These are phyloP conservation scores for Agastache rugosa DNA, from an alignment of 257 asterid genomes.

Conservation along the genomic window DNA sequence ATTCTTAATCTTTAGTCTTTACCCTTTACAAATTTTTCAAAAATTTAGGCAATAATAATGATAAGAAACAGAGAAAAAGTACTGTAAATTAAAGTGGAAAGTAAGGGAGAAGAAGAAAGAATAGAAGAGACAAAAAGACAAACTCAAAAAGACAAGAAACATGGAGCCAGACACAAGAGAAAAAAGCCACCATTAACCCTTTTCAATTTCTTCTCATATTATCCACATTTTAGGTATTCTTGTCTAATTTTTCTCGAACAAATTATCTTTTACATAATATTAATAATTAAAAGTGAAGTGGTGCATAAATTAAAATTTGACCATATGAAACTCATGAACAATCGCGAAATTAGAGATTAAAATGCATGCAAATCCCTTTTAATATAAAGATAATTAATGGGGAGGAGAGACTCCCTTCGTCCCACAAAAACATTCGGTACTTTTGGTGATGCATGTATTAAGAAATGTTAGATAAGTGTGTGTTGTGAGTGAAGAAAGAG, in stretches of 20 bases:
- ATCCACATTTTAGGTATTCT: neutral
- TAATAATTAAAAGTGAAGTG: neutral
- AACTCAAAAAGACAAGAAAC: constrained; percentile 36
- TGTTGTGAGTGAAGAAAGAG: too few species aligned
- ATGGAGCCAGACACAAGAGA: constrained; percentile 32
- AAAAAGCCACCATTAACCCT: neutral
- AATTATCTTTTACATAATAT: neutral
- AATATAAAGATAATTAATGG: too few species aligned
- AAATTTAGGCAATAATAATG: constrained; percentile 33
- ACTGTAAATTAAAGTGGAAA: constrained; percentile 9
- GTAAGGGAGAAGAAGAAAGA: constrained; percentile 26
- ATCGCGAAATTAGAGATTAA: neutral
- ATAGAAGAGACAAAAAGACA: constrained; percentile 42
- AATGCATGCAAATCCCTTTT: neutral
- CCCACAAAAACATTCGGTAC: too few species aligned
- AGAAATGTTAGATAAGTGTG: too few species aligned
- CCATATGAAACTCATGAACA: neutral
- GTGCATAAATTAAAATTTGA: neutral
- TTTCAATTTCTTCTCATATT: neutral
- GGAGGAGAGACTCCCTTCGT: too few species aligned
- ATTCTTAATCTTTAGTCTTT: neutral
- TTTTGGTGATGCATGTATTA: too few species aligned
- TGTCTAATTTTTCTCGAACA: neutral
- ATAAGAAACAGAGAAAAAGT: neutral
- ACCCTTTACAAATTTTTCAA: constrained; percentile 24